These are phyloP conservation scores for Pterocarpus santalinus DNA, from an alignment of 306 rosid genomes.

Conservation along the genomic window DNA sequence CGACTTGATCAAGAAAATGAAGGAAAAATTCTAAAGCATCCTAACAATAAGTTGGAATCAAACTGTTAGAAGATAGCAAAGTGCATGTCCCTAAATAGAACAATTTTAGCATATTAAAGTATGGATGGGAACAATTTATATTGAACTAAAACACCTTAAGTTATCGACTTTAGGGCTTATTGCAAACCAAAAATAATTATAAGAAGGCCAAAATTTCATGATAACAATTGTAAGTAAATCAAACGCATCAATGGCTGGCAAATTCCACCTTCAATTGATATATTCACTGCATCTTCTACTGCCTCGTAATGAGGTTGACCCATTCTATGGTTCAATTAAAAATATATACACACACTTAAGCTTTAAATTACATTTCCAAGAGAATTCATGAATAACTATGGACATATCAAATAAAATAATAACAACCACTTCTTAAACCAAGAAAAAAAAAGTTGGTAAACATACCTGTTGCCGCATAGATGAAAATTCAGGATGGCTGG, in stretches of 20 bases:
- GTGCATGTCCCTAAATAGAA: slow-evolving; percentile 29
- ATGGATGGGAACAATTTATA: slow-evolving; percentile 14
- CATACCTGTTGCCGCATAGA: slow-evolving; percentile 93
- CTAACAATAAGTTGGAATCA: slow-evolving; percentile 54
- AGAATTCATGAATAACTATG: slow-evolving; percentile 12
- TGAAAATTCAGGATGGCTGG: slow-evolving; percentile 97
- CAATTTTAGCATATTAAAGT: neutral
- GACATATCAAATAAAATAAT: slow-evolving; percentile 15
- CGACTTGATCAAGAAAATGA: slow-evolving; percentile 95
- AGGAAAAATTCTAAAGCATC: slow-evolving; percentile 99
- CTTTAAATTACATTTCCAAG: slow-evolving; percentile 27
- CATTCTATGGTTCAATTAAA: slow-evolving; percentile 8
- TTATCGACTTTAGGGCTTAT: neutral
- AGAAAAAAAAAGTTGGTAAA: slow-evolving; percentile 30
- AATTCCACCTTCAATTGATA: slow-evolving; percentile 16
- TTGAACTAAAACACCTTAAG: neutral
- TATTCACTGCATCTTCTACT: slow-evolving; percentile 5
- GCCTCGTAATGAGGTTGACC: neutral
- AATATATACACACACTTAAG: neutral
- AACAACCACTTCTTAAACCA: slow-evolving; percentile 8
- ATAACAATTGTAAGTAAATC: neutral
- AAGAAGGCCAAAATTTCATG: neutral
- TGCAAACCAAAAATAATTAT: neutral
- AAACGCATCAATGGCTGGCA: neutral
- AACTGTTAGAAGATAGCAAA: slow-evolving; percentile 36